phyloP scores from a whole-genome alignment of 148 eudicot genomes.

The Chenopodium album region DNA sequence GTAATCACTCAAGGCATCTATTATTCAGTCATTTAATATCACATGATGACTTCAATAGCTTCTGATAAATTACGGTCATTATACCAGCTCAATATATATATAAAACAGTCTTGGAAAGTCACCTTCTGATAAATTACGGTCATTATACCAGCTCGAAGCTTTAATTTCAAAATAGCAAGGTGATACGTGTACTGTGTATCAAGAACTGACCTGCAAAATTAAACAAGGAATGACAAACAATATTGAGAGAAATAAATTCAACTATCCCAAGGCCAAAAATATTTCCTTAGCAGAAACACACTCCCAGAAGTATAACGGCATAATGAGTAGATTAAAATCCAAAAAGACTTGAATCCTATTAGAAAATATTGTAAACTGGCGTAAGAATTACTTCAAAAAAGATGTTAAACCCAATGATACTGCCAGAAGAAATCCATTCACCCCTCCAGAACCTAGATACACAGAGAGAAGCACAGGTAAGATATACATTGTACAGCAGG shows the following conservation, averaged over 20 bases:
- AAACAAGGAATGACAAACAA: slow-evolving; percentile 2
- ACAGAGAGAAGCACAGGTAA: slow-evolving; percentile 20
- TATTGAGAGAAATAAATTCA: too few relatives aligned
- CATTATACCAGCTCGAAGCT: slow-evolving; percentile 86
- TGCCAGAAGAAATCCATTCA: slow-evolving; percentile 72
- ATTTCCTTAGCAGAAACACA: too few relatives aligned
- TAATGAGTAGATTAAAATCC: too few relatives aligned
- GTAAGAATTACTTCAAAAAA: slow-evolving; percentile 62
- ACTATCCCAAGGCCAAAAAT: too few relatives aligned
- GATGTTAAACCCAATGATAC: slow-evolving; percentile 71
- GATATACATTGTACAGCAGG: background rate
- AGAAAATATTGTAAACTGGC: background rate
- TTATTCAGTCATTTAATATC: background rate
- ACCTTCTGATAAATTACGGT: slow-evolving; percentile 80
- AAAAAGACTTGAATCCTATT: background rate
- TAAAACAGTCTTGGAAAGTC: slow-evolving; percentile 1
- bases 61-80: too few relatives aligned
- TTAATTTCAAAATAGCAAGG: slow-evolving; percentile 71
- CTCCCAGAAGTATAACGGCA: too few relatives aligned
- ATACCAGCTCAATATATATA: background rate
- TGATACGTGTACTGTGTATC: slow-evolving; percentile 91
- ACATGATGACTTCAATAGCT: background rate
- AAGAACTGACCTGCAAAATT: slow-evolving; percentile 78
- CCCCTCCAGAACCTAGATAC: slow-evolving; percentile 53
- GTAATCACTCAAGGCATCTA: background rate